Conservation (phyloP, 768 basidiomycete genomes). For the Lactarius vividus region DNA sequence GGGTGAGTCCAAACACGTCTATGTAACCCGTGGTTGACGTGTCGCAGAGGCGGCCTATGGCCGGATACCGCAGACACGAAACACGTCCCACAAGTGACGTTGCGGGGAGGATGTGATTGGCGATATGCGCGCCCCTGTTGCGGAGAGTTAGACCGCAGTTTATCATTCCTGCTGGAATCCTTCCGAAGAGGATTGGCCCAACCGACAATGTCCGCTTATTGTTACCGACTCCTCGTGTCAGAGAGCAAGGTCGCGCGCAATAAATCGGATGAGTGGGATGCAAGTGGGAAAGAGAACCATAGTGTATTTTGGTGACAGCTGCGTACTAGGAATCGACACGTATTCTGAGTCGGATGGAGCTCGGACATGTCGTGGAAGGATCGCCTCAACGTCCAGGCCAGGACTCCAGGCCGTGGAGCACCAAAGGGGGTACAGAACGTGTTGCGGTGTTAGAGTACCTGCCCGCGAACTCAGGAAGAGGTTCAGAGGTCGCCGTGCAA, state of each 20-base stretch:
- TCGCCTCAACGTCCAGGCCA: not conserved
- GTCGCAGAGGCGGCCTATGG: not conserved
- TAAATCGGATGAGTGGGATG: not conserved
- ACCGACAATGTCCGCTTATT: slow-evolving; percentile 6
- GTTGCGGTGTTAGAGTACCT: slow-evolving; percentile 1
- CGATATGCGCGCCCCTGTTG: slow-evolving; percentile 9
- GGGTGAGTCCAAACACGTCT: slow-evolving; percentile 13
- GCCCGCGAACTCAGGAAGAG: slow-evolving; percentile 15
- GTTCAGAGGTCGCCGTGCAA: slow-evolving; percentile 20
- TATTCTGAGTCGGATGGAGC: slow-evolving; percentile 8
- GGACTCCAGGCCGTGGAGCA: slow-evolving; percentile 7
- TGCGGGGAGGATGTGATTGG: slow-evolving; percentile 4
- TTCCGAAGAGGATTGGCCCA: not conserved
- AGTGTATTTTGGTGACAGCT: not conserved
- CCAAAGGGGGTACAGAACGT: slow-evolving; percentile 11
- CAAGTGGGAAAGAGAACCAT: not conserved
- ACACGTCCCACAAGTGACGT: slow-evolving; percentile 16
- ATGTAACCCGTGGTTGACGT: slow-evolving; percentile 1
- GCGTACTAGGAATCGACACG: not conserved
- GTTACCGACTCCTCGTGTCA: slow-evolving; percentile 5
- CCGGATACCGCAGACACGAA: slow-evolving; percentile 8
- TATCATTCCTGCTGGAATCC: not conserved
- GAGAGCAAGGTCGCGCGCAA: not conserved
- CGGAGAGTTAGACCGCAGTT: slow-evolving; percentile 3
- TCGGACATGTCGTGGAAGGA: slow-evolving; percentile 13